Evolutionary conservation across 78 protist species (phyloP).

Genomic region (Speleostelium caveatum): DNA sequence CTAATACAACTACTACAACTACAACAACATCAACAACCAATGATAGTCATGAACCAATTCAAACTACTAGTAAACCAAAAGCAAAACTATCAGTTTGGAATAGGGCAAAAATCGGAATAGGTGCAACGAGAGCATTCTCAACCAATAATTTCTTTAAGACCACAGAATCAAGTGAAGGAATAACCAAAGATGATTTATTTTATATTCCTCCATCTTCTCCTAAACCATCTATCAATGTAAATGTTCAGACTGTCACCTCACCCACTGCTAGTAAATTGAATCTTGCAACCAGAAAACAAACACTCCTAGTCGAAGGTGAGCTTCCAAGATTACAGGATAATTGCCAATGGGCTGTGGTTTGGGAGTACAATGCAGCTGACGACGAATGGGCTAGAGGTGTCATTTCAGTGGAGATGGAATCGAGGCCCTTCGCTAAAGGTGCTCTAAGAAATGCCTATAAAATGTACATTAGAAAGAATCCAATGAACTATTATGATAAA

Average conservation of each 20-base stretch:
- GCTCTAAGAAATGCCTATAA: slow-evolving; percentile 61
- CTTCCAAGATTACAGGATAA: slow-evolving; percentile 29
- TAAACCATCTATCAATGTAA: not conserved
- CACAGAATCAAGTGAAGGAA: not conserved
- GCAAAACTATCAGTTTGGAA: not conserved
- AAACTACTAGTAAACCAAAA: slow-evolving; percentile 7
- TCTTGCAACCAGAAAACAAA: not conserved
- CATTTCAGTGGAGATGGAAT: slow-evolving; percentile 38
- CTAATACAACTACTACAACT: not conserved
- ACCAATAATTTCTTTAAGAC: slow-evolving; percentile 15
- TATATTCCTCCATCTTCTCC: slow-evolving; percentile 31
- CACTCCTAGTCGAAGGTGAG: not conserved
- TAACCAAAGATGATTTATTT: not conserved
- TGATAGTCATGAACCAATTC: not conserved
- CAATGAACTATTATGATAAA: slow-evolving; percentile 17
- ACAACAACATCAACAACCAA: not conserved
- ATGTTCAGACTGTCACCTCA: not conserved
- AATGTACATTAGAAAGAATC: slow-evolving; percentile 8
- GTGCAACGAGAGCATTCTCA: not conserved
- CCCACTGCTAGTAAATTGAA: not conserved
- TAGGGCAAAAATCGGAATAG: slow-evolving; percentile 19
- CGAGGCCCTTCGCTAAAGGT: slow-evolving; percentile 69
- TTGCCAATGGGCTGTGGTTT: slow-evolving; percentile 54
- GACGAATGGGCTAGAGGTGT: slow-evolving; percentile 71
- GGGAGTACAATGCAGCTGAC: slow-evolving; percentile 49